phyloP scores from a whole-genome alignment of 2,329 filamentous ascomycete genomes.

The Fusarium xyrophilum region DNA sequence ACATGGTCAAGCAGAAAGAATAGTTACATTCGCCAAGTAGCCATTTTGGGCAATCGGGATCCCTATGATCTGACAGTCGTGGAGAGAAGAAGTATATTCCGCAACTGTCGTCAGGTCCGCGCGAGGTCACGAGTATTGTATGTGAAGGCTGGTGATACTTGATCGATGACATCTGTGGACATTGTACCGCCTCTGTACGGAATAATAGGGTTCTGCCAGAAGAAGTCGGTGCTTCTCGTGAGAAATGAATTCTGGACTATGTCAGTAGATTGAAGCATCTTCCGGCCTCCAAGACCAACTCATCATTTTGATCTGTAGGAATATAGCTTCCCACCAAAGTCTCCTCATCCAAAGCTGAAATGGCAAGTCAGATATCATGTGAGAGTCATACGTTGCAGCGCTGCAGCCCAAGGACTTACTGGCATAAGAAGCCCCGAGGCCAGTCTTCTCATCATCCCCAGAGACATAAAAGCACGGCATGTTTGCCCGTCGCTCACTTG shows the following conservation, averaged over 20 bases:
- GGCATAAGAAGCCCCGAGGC: constrained; percentile 53
- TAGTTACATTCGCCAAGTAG: constrained; percentile 48
- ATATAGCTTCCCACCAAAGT: constrained; percentile 52
- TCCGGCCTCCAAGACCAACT: constrained; percentile 41
- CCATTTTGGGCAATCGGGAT: constrained; percentile 47
- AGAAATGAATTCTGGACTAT: constrained; percentile 28
- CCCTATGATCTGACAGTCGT: constrained; percentile 38
- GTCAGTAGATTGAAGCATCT: neutral
- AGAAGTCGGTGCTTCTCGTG: constrained; percentile 25
- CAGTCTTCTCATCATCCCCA: constrained; percentile 49
- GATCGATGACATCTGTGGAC: constrained; percentile 54
- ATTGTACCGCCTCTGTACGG: constrained; percentile 48
- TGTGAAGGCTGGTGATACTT: constrained; percentile 54
- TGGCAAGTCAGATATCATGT: constrained; percentile 3
- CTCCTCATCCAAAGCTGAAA: constrained; percentile 46
- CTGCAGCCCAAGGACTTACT: constrained; percentile 46
- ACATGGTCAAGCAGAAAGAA: neutral
- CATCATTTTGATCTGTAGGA: constrained; percentile 52
- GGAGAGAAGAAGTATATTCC: constrained; percentile 52
- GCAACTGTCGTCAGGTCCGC: constrained; percentile 42
- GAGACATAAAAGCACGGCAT: constrained; percentile 52
- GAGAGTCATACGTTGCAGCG: neutral
- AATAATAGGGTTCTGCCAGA: constrained; percentile 33
- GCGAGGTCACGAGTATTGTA: constrained; percentile 53
- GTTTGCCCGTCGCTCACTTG: constrained; percentile 42